These are phyloP conservation scores for Parachlorella kessleri DNA, from an alignment of 139 green algal species.

Conservation along the genomic window DNA sequence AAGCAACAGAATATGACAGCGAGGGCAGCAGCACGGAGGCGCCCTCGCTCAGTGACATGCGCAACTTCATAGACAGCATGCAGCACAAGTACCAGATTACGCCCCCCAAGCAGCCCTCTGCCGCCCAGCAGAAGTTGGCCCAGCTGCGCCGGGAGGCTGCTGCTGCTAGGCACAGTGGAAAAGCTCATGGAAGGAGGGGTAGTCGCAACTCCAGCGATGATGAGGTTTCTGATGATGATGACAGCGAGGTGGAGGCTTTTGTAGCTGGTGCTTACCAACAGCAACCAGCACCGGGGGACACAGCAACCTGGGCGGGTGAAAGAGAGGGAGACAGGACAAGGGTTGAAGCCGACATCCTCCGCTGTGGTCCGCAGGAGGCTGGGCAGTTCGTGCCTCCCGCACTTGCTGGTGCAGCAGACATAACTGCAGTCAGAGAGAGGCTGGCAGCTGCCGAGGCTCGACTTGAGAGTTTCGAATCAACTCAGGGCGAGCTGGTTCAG, in stretches of 20 bases:
- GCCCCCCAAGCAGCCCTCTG: not conserved
- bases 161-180: not conserved
- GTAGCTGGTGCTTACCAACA: not conserved
- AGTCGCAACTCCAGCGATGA: not conserved
- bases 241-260: not conserved
- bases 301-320: not conserved
- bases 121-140: conserved; percentile 1
- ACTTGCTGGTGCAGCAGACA: not conserved
- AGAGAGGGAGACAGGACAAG: not conserved
- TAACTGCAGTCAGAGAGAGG: not conserved
- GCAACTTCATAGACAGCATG: not conserved
- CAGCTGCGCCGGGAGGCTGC: conserved; percentile 57
- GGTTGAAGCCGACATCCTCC: not conserved
- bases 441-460: conserved; percentile 5
- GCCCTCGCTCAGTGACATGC: not conserved
- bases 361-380: not conserved
- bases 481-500: not conserved
- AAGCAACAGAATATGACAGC: no score
- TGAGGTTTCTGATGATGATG: not conserved
- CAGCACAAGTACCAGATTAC: not conserved
- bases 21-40: not conserved
- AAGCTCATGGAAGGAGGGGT: not conserved
- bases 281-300: not conserved
- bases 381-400: not conserved
- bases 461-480: not conserved